Conservation (phyloP, 2,329 filamentous ascomycete genomes). For the Aspergillus pseudoglaucus region DNA sequence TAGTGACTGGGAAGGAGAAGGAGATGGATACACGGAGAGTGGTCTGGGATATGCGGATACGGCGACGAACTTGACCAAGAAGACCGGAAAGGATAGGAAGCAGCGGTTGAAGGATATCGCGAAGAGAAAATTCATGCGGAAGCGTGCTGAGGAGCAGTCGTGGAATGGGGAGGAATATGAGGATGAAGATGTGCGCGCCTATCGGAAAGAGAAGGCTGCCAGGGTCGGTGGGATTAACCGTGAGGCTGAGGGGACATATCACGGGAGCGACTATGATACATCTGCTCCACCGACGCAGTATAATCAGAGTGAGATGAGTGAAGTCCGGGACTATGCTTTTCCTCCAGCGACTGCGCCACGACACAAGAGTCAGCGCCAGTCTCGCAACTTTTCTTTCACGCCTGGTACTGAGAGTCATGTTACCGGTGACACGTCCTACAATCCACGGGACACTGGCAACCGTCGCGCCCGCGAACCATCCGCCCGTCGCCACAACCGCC, state of each 20-base stretch:
- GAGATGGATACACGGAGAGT: conserved; percentile 42
- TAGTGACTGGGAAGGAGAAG: conserved; percentile 53
- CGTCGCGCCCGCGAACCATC: conserved; percentile 21
- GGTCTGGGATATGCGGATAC: conserved; percentile 31
- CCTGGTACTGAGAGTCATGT: conserved; percentile 42
- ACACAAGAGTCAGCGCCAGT: conserved; percentile 16
- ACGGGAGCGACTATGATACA: conserved; percentile 66
- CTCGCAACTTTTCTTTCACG: conserved; percentile 44
- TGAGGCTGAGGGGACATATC: conserved; percentile 72
- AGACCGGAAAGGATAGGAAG: conserved; percentile 18
- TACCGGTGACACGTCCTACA: conserved; percentile 9
- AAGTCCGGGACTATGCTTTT: conserved; percentile 40
- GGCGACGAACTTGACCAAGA: conserved; percentile 37
- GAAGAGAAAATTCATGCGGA: conserved; percentile 31
- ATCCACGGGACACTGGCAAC: conserved; percentile 29
- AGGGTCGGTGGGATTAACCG: conserved; percentile 85
- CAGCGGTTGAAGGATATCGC: conserved; percentile 31
- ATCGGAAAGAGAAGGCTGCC: conserved; percentile 79
- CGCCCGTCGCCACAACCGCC: conserved; percentile 24
- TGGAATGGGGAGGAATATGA: conserved; percentile 52
- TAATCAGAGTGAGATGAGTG: conserved; percentile 41
- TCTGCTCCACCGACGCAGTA: conserved; percentile 54
- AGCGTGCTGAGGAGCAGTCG: conserved; percentile 43
- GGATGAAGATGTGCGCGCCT: conserved; percentile 66
- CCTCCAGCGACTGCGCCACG: conserved; percentile 6